Base-by-base conservation (phyloP, 768 basidiomycete species). In the Rubroboletus satanas region DNA sequence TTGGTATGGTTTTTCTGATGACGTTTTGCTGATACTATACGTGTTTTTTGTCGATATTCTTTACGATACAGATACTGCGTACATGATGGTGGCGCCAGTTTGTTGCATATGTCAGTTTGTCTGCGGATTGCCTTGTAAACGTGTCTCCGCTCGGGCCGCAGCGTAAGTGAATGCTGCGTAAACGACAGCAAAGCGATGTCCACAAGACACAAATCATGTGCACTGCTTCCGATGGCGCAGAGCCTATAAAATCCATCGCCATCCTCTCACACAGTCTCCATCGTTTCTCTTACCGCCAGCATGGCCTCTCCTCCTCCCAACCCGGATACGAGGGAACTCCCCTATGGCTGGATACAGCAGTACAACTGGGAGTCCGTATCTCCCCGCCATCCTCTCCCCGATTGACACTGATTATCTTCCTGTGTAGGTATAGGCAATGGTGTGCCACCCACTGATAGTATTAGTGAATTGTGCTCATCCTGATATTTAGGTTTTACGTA, bases 401-500 rank as follows among this genome's bases (percentile, higher is more conserved):
- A 68, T 66, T 51, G 45, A 51, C 52, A 8, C 62, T 68, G 56
- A 75, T 66, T 42, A 53, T 49, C 45, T 55, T 64, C 39, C 29
- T 48, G 64, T 68, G 51, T 64, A 85, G 84, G 50, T 89, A 88
- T 64, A 79, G 77, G 58, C 69, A 83, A 57, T 90, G 88, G 88
- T 89, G 57, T 46, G 77, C 67, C 46, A 52, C 33, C 26, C 21
- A 7, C 35, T 50, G 36, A 55, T 12, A 14, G 23, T 28, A 41
- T 38, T 11, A 10, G n/a, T 15, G 5, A 21, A 33, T 12, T 39
- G 9, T 45, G 7, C 33, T 58, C 28, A 63, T 48, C 33, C 44
- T 12, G 43, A 47, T 36, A 11, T 35, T 15, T 57, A 90, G 89
- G 88, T 91, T 82, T 75, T 91, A 91, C 59, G 86, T 91, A 43